Base-by-base conservation (phyloP, 805 yeast species). In the Yamadazyma paraphyllophila region DNA sequence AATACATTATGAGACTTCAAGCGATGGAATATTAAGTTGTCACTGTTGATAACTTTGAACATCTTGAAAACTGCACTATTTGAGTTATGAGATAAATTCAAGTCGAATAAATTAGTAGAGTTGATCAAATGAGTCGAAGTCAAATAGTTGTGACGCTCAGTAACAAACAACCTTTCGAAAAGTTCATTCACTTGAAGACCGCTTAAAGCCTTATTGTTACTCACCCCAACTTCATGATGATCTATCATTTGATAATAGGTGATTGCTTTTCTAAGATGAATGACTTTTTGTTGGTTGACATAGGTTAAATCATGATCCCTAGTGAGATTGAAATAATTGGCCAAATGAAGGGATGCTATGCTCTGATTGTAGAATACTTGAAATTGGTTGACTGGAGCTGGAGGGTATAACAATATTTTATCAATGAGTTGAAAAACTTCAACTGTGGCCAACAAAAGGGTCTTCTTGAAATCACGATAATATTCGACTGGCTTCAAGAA, bases 401-500 rank as follows among this genome's bases (percentile, higher is more conserved):
- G 32, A 24, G 54, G 55, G 46, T 52, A 50, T 32, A 45, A 42
- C 40, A 58, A 49, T 25, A 52, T 47, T 48, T 53, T 58, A 32
- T 62, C 55, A 53, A 61, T 51, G 37, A 58, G 52, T 8, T 59
- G 55, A 32, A 55, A 54, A 25, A 60, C 56, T 41, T 66, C 72
- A 29, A 63, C 48, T 42, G 61, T 58, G 45, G 60, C 66, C 43
- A 56, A 53, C 41, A 64, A 60, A 32, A 61, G 48, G 12, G 55
- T 43, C 41, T 53, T 60, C 39, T 61, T 62, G 44, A 61, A 58
- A 37, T 57, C 56, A 41, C 78, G 75, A 53, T 75, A 78, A 2
- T 70, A 69, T 32, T 75, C 74, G 5, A 85, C 66, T 51, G 81
- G 67, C 13, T 68, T 69, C 43, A 85, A 83, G 31, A 44, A 1